Base-by-base conservation (phyloP, 75 land plant genomes). In the Pinus albicaulis region DNA sequence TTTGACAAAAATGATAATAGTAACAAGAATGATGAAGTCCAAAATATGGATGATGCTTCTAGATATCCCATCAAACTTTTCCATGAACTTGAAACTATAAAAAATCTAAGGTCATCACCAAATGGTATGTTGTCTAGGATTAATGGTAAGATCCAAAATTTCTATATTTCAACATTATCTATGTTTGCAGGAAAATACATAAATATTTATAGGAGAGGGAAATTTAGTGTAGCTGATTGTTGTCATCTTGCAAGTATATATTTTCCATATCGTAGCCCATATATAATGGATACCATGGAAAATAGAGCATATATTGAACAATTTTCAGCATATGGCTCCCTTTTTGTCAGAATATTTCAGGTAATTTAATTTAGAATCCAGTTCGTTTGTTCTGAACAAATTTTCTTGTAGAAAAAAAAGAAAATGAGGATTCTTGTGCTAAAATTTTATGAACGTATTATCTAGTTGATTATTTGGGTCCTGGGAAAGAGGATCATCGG, bases 311-410 rank as follows among this genome's bases (percentile, higher is more conserved):
- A 95, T 82, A 86, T 95, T 20, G 92, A 92, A 7, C 97, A 93
- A 57, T 95, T 93, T 75, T 95, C 98, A 19, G 78, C 75, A 25
- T 93, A 95, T 85, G 98, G 96, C 52, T 82, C 92, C 20, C 78
- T 93, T n/a, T 93, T 95, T 74, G 83, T 95, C 56, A 93, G 92
- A 74, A 93, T 90, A 16, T 95, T 88, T 76, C 98, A 95, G 96
- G 98, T 95, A 76, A 57, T 26, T 23, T 41, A 41, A 38, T 12
- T 36, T 8, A 16, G 38, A 53, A 26, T 7, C 7, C 12, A 58
- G 26, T 34, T n/a, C 23, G 24, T 34, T 75, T 75, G 38, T 28
- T 15, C 41, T 28, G 19, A 62, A 62, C 16, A 75, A 3, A 6
- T 4, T 68, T 44, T 38, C 23, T 68, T 68, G 31, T 41, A 41